phyloP scores from a whole-genome alignment of 2,329 filamentous ascomycete genomes.

The Pseudogymnoascus sp. region DNA sequence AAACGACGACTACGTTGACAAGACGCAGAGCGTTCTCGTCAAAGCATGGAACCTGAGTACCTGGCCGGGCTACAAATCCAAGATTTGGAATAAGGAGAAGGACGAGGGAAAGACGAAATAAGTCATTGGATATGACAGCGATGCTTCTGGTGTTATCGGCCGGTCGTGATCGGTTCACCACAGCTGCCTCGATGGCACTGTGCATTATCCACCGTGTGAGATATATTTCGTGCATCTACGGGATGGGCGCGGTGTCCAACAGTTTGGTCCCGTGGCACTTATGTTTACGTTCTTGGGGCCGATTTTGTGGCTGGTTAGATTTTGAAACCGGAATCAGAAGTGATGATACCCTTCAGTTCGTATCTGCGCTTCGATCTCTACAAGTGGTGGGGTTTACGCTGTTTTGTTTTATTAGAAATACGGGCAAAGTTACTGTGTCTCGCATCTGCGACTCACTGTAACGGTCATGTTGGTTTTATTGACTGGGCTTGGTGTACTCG shows the following conservation, averaged over 20 bases:
- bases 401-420: background rate
- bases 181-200: background rate
- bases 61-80: conserved; percentile 30
- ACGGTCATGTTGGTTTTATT: background rate
- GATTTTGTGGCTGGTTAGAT: conserved; percentile 2
- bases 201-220: background rate
- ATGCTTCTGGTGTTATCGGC: background rate
- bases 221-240: background rate
- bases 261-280: background rate
- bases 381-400: background rate
- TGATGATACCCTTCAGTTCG: conserved; percentile 2
- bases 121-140: conserved; percentile 11
- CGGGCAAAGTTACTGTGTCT: background rate
- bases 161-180: background rate
- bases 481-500: background rate
- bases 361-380: background rate
- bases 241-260: background rate
- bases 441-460: background rate
- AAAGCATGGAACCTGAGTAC: conserved; percentile 55
- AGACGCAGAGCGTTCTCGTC: conserved; percentile 61
- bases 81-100: conserved; percentile 31
- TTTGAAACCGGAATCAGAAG: background rate
- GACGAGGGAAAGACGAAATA: conserved; percentile 27
- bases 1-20: conserved; percentile 65
- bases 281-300: conserved; percentile 1